Base-by-base conservation (phyloP, 352 stramenopile species). In the Phytophthora boehmeriae region DNA sequence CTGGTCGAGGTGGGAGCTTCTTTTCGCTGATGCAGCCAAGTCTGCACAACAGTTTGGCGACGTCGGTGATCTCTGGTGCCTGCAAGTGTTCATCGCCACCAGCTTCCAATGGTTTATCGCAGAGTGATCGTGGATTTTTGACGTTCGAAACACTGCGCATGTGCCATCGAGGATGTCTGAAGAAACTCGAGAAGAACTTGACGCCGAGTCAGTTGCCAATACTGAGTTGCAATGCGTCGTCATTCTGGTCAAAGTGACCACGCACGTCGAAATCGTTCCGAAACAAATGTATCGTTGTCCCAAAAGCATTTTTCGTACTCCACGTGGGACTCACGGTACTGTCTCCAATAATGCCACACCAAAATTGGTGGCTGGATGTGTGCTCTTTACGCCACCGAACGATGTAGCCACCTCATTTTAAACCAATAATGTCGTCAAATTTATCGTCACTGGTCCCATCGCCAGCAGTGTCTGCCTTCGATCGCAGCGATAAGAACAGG, bases 1-100 rank as follows among this genome's bases (percentile, higher is more conserved):
- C 73, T 20, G 85, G 85, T 25, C 80, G 85, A 27, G 85, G 85
- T 19, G 85, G 85, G 2, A 81, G 71, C 16, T 94, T 94, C 55
- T 91, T 89, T 49, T 81, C 74, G 2, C 62, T 94, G 5, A 41
- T 69, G 27, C 23, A 82, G 6, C 45, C 62, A 1, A 45, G 43
- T 4, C 55, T 94, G n/a, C 83, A 91, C 43, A 32, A 52, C 19
- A 94, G 85, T 50, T 45, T 94, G 8, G 55, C 64, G 0, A 20
- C 60, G 6, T 66, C 54, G 1, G 35, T 91, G 4, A 72, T 88
- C n/a, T 75, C 67, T 1, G 63, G 71, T 20, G 78, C 76, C 8
- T 91, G 82, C 23, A 59, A 45, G 17, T 91, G 82, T 46, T 36
- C 56, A 35, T 14, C 60, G 42, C 43, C 74, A 23, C 47, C 60